A percentile compares a stretch with the other conserved stretches of the same genome.
Evolutionary conservation across 225 moss, liverwort and hornwort species (phyloP).

Genomic region (Thuidium tamariscinum): DNA sequence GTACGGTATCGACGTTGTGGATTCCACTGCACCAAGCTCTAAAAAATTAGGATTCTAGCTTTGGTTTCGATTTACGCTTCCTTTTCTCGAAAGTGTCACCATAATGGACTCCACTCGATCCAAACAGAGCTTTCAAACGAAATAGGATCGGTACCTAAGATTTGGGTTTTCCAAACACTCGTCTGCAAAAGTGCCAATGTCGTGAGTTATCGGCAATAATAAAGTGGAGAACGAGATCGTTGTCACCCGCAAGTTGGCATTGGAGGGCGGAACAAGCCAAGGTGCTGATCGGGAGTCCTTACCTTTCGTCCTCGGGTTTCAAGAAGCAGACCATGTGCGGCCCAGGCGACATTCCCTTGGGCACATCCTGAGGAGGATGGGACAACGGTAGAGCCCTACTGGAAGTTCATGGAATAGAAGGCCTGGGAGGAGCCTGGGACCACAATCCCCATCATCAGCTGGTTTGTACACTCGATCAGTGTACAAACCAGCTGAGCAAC

Average conservation of each 20-base stretch:
- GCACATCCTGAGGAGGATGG: conserved; percentile 6
- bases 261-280: not conserved
- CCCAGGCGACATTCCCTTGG: conserved; percentile 1
- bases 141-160: no score
- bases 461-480: not conserved
- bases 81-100: not conserved
- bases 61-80: not conserved
- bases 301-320: not conserved
- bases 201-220: not conserved
- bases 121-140: not conserved
- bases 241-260: not conserved
- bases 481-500: not conserved
- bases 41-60: not conserved
- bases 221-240: not conserved
- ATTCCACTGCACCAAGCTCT: not conserved
- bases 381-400: not conserved
- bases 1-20: not conserved
- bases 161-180: not conserved
- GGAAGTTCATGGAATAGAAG: not conserved
- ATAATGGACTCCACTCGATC: no score
- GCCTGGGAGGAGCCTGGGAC: not conserved
- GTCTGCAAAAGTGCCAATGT: not conserved
- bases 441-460: conserved; percentile 3
- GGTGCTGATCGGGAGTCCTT: not conserved
- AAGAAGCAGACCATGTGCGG: conserved; percentile 7